Evolutionary conservation across 345 rosid species (phyloP), one percentile per base, ranked within the genome.

Genomic region (Hibiscus mutabilis): DNA sequence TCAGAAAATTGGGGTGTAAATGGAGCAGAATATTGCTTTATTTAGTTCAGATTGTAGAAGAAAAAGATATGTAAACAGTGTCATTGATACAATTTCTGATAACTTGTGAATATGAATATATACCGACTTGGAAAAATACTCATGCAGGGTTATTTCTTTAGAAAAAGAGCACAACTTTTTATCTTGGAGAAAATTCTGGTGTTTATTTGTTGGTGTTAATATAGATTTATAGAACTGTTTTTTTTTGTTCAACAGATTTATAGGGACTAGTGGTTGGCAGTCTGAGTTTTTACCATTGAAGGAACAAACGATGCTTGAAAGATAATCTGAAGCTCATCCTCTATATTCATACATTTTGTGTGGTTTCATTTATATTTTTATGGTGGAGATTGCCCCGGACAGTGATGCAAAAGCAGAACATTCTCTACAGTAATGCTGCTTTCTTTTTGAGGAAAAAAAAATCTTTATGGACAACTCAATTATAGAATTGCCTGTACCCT

Each of bases 381-480:
- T 35, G 35, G 73, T 65, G 24, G 37, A 6, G 71, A 6, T 72
- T 49, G 15, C 52, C 51, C 61, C 59, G 67, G 70, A 64, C 74
- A 66, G 57, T 66, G 66, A 82, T 85, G 88, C 80, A 61, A 69
- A 82, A 73, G 75, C 79, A 71, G 74, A 74, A 68, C 76, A 63
- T 83, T 47, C 72, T 71, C 35, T 16, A 18, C 69, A 59, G 72
- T 70, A 73, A 78, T 60, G 75, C 79, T 76, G 55, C 74, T 27
- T 81, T 76, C 47, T 66, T 70, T 42, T 70, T 65, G 40, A 72
- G 78, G n/a, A n/a, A n/a, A n/a, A 70, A 72, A 18, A 27, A 78
- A 47, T 35, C 70, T 68, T 22, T 71, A 66, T 60, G 51, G 71
- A 61, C 73, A 78, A 66, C 44, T 42, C 51, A 75, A 69, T 53